Evolutionary conservation across 345 rosid species (phyloP).

Genomic region (Nephelium lappaceum): DNA sequence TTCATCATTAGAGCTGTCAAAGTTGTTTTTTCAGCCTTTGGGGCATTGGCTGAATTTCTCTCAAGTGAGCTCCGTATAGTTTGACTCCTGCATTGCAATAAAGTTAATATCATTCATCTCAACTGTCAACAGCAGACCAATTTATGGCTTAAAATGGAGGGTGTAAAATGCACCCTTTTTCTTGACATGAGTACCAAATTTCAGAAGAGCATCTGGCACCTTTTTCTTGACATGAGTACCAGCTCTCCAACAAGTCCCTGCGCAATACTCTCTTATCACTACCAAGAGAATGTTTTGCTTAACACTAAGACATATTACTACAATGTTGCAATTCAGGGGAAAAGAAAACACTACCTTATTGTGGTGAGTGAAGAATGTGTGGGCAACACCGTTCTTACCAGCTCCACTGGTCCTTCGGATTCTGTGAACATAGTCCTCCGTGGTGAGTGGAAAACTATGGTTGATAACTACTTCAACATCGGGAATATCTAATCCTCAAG

Average conservation of each 20-base stretch:
- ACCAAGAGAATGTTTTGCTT: not conserved
- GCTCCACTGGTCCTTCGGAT: constrained; percentile 97
- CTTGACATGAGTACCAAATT: constrained; percentile 95
- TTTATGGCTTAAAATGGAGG: not conserved
- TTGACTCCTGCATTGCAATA: constrained; percentile 65
- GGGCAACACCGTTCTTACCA: constrained; percentile 96
- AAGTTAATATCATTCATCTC: not conserved
- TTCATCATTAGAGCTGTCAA: constrained; percentile 73
- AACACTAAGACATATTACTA: not conserved
- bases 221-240: constrained; percentile 87
- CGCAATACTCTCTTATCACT: constrained; percentile 10
- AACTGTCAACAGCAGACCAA: not conserved
- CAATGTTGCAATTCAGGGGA: not conserved
- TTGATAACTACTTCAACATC: constrained; percentile 97
- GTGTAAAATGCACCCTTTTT: constrained; percentile 53
- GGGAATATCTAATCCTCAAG: constrained; percentile 91
- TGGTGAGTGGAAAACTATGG: constrained; percentile 89
- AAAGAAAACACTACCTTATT: constrained; percentile 59
- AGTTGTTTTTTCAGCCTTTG: constrained; percentile 70
- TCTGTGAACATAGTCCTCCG: constrained; percentile 94
- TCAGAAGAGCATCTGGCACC: constrained; percentile 82
- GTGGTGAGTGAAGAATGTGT: constrained; percentile 84
- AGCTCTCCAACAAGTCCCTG: constrained; percentile 96
- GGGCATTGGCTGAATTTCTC: constrained; percentile 92
- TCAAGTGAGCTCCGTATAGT: constrained; percentile 91